These are phyloP conservation scores for Cryptosporidium felis DNA, from an alignment of 169 alveolate genomes.

Conservation along the genomic window DNA sequence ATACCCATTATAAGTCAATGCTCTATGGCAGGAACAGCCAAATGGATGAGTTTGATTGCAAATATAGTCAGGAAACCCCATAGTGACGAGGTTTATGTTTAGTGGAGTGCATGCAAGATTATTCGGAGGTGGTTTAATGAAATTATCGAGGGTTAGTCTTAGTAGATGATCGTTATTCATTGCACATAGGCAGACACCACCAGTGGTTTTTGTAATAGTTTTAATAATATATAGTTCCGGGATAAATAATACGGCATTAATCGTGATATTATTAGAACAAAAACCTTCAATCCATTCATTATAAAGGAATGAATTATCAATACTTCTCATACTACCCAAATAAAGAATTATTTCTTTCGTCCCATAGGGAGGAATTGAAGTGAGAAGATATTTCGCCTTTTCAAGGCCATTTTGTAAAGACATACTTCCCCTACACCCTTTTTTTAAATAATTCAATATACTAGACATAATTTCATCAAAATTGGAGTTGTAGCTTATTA, in stretches of 20 bases:
- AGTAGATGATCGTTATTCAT: constrained; percentile 48
- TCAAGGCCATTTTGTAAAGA: constrained; percentile 69
- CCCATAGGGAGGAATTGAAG: constrained; percentile 70
- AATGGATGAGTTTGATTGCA: constrained; percentile 25
- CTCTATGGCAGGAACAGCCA: constrained; percentile 41
- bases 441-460: constrained; percentile 1
- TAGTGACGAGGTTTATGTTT: constrained; percentile 38
- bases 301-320: constrained; percentile 25
- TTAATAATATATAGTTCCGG: constrained; percentile 56
- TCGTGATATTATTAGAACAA: constrained; percentile 9
- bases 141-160: constrained; percentile 24
- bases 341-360: constrained; percentile 48
- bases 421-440: constrained; percentile 66
- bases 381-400: constrained; percentile 24
- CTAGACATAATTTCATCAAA: constrained; percentile 29
- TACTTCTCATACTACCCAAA: constrained; percentile 68
- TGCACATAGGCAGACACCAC: constrained; percentile 68
- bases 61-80: constrained; percentile 54
- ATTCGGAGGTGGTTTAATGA: constrained; percentile 44
- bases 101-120: not conserved
- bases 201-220: constrained; percentile 35
- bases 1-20: constrained; percentile 9
- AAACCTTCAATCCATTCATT: constrained; percentile 53
- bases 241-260: constrained; percentile 51
- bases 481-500: constrained; percentile 53